These are phyloP conservation scores for Filobasidium wieringae DNA, from an alignment of 768 basidiomycete genomes.

Conservation along the genomic window DNA sequence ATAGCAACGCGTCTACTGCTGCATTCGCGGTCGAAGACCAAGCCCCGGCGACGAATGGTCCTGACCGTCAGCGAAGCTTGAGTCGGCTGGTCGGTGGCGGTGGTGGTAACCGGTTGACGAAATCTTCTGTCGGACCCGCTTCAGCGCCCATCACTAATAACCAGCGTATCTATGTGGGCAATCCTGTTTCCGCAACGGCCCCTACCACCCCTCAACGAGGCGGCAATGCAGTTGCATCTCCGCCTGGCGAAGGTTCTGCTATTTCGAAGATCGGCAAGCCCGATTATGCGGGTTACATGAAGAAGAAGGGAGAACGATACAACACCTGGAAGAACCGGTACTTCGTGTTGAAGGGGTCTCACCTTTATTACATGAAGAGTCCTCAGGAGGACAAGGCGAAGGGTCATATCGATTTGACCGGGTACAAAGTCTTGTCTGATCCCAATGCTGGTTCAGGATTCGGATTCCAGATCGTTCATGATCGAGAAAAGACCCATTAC, in stretches of 20 bases:
- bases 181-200: not conserved
- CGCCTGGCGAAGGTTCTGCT: slow-evolving; percentile 46
- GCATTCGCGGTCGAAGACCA: not conserved
- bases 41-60: not conserved
- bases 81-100: slow-evolving; percentile 6
- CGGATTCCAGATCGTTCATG: slow-evolving; percentile 88
- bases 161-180: slow-evolving; percentile 9
- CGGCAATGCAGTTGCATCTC: not conserved
- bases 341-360: slow-evolving; percentile 81
- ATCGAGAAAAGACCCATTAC: slow-evolving; percentile 69
- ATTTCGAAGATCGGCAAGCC: slow-evolving; percentile 80
- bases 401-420: slow-evolving; percentile 82
- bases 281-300: slow-evolving; percentile 87
- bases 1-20: slow-evolving; percentile 3
- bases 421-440: slow-evolving; percentile 86
- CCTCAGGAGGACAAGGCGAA: slow-evolving; percentile 82
- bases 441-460: slow-evolving; percentile 88
- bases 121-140: not conserved
- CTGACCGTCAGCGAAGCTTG: slow-evolving; percentile 5
- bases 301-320: slow-evolving; percentile 87
- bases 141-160: not conserved
- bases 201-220: not conserved
- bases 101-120: not conserved
- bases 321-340: slow-evolving; percentile 85
- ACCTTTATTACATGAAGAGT: slow-evolving; percentile 62